These are phyloP conservation scores for Otatea glauca DNA, from an alignment of 176 grass and related monocot species.

Conservation along the genomic window DNA sequence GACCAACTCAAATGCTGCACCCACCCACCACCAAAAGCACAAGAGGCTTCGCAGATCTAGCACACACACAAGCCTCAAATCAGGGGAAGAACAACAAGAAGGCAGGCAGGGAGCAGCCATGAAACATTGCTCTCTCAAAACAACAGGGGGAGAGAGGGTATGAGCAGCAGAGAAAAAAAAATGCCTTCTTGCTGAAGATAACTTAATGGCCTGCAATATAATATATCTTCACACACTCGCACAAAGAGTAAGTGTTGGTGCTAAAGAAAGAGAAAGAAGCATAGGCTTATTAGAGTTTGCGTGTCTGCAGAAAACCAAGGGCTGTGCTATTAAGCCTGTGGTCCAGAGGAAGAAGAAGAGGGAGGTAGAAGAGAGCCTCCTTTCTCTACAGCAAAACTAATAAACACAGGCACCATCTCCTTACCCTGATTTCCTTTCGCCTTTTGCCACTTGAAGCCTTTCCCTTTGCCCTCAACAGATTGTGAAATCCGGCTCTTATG, in stretches of 20 bases:
- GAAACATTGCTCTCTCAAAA: conserved; percentile 28
- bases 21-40: neutral
- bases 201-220: conserved; percentile 30
- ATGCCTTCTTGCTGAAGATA: conserved; percentile 37
- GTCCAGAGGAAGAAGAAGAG: conserved; percentile 1
- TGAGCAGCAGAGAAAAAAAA: neutral
- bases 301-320: conserved; percentile 30
- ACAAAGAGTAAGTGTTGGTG: neutral
- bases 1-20: conserved; percentile 3
- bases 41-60: conserved; percentile 54
- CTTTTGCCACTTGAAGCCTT: conserved; percentile 30
- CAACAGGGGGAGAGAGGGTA: neutral
- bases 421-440: conserved; percentile 16
- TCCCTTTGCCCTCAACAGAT: neutral
- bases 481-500: conserved; percentile 13
- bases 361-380: conserved; percentile 9
- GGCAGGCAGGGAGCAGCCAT: neutral
- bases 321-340: conserved; percentile 28
- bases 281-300: conserved; percentile 7
- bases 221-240: conserved; percentile 19
- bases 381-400: neutral
- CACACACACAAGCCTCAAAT: conserved; percentile 47
- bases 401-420: conserved; percentile 22
- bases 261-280: neutral
- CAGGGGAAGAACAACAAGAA: conserved; percentile 41